Conservation (phyloP, 768 basidiomycete species). For the Heimioporus sp. region DNA sequence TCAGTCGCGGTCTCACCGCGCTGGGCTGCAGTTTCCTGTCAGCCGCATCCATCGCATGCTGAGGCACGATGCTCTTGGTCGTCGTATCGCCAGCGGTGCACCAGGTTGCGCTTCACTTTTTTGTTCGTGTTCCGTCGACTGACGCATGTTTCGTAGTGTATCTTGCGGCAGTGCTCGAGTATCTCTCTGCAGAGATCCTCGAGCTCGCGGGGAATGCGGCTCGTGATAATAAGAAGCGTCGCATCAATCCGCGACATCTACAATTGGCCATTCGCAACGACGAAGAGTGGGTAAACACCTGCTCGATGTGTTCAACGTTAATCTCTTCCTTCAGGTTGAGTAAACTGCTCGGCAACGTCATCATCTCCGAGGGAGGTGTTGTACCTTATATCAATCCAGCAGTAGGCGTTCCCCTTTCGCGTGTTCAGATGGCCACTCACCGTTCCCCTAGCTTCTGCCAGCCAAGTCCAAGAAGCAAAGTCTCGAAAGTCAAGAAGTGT, state of each 20-base stretch:
- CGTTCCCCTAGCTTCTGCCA: constrained; percentile 24
- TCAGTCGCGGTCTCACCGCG: constrained; percentile 70
- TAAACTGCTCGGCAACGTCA: constrained; percentile 72
- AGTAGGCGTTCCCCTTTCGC: constrained; percentile 21
- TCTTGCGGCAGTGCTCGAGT: constrained; percentile 90
- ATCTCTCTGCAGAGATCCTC: constrained; percentile 90
- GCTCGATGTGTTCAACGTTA: neutral
- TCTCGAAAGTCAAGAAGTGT: constrained; percentile 32
- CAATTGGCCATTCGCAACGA: constrained; percentile 95
- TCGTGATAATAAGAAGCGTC: constrained; percentile 91
- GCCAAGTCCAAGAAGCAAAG: constrained; percentile 32
- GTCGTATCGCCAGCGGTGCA: constrained; percentile 86
- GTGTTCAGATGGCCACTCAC: neutral
- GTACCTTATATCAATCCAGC: constrained; percentile 78
- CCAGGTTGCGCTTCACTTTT: constrained; percentile 48
- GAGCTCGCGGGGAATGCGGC: constrained; percentile 91
- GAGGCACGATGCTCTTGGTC: constrained; percentile 84
- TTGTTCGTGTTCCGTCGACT: neutral
- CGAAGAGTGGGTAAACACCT: constrained; percentile 59
- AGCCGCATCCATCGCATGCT: constrained; percentile 88
- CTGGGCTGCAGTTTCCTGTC: constrained; percentile 85
- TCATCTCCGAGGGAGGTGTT: constrained; percentile 95
- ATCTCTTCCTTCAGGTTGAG: constrained; percentile 48
- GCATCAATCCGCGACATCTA: constrained; percentile 93
- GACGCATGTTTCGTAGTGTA: constrained; percentile 55